Evolutionary conservation across 2,329 filamentous ascomycete genomes (phyloP).

Genomic region (Ceratocystis harringtonii): DNA sequence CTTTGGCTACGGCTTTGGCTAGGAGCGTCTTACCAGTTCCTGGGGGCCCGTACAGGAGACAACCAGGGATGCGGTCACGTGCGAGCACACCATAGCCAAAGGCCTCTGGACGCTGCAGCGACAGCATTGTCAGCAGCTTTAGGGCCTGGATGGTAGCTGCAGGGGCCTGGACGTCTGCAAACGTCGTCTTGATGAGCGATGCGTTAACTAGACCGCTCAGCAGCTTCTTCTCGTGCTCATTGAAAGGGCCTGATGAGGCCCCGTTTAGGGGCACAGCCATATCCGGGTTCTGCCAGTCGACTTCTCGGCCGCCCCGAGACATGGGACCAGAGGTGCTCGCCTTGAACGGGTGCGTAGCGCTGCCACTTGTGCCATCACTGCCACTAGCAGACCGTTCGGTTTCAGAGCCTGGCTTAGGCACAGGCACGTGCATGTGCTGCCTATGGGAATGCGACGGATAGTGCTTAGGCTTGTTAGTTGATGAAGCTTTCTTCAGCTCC

Average conservation of each 20-base stretch:
- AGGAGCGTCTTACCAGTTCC: slow-evolving; percentile 62
- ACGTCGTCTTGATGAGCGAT: slow-evolving; percentile 70
- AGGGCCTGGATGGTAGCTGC: slow-evolving; percentile 72
- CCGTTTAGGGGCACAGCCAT: slow-evolving; percentile 4
- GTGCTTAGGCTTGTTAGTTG: slow-evolving; percentile 1
- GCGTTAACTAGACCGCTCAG: slow-evolving; percentile 70
- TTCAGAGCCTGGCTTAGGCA: slow-evolving; percentile 5
- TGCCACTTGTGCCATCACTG: background rate
- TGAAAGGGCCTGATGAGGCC: slow-evolving; percentile 28
- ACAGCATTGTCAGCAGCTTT: slow-evolving; percentile 76
- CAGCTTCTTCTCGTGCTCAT: slow-evolving; percentile 68
- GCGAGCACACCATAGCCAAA: slow-evolving; percentile 90
- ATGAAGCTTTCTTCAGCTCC: background rate
- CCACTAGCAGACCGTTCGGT: background rate
- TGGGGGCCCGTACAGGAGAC: slow-evolving; percentile 76
- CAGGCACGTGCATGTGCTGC: slow-evolving; percentile 11
- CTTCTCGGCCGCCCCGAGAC: slow-evolving; percentile 12
- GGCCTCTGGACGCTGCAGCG: slow-evolving; percentile 77
- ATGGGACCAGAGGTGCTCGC: background rate
- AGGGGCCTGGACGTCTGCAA: slow-evolving; percentile 72
- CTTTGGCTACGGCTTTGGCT: slow-evolving; percentile 53
- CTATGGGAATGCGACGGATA: slow-evolving; percentile 2
- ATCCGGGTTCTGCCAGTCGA: background rate
- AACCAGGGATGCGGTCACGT: slow-evolving; percentile 77
- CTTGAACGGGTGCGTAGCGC: background rate